phyloP scores from a whole-genome alignment of 257 asterid genomes.

The Gentiana straminea region DNA sequence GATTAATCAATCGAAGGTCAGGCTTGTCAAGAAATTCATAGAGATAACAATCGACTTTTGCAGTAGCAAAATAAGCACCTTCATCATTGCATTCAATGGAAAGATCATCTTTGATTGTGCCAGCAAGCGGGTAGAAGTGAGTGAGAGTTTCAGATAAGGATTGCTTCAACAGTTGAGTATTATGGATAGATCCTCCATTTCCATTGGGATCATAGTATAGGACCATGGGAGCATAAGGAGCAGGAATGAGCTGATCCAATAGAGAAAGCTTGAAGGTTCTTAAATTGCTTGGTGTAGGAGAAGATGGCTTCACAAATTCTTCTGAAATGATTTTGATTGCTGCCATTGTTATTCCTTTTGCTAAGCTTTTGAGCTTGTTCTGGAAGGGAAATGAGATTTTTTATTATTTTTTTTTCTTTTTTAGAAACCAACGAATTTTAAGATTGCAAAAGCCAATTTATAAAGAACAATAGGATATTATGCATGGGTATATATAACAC shows the following conservation, averaged over 20 bases:
- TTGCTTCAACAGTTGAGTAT: slow-evolving; percentile 27
- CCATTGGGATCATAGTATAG: slow-evolving; percentile 36
- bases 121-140: slow-evolving; percentile 58
- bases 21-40: slow-evolving; percentile 33
- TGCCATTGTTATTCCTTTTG: slow-evolving; percentile 15
- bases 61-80: slow-evolving; percentile 44
- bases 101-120: slow-evolving; percentile 42
- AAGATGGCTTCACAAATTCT: slow-evolving; percentile 47
- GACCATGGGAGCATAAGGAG: slow-evolving; percentile 62
- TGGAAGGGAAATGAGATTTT: background rate
- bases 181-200: slow-evolving; percentile 14
- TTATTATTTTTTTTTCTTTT: background rate
- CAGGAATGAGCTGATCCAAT: slow-evolving; percentile 66
- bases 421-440: background rate
- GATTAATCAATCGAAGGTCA: slow-evolving; percentile 27
- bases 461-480: background rate
- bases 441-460: slow-evolving; percentile 1
- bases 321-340: slow-evolving; percentile 32
- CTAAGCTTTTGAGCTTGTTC: background rate
- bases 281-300: slow-evolving; percentile 57
- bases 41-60: slow-evolving; percentile 23
- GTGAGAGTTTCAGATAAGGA: slow-evolving; percentile 44
- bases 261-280: slow-evolving; percentile 36
- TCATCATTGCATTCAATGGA: slow-evolving; percentile 51
- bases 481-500: background rate